Percentiles rank a stretch among this genome's conserved stretches.
Evolutionary conservation across 2,329 filamentous ascomycete species (phyloP).

Genomic region (Aspergillus sp.): DNA sequence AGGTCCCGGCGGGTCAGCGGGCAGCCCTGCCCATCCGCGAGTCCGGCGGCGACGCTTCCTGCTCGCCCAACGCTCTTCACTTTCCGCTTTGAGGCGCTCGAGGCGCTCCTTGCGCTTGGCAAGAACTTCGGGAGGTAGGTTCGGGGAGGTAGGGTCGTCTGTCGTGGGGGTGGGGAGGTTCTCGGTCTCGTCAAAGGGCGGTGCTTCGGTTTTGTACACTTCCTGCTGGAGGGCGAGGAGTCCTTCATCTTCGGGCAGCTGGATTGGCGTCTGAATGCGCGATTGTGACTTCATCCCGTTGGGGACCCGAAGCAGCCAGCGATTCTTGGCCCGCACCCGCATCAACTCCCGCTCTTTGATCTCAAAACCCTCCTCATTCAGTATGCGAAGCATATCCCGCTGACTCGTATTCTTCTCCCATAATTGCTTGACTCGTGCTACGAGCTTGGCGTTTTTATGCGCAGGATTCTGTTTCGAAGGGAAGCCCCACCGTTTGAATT

Average conservation of each 20-base stretch:
- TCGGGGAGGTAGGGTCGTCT: constrained; percentile 25
- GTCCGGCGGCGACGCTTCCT: constrained; percentile 69
- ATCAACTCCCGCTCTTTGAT: constrained; percentile 72
- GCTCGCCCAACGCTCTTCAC: constrained; percentile 62
- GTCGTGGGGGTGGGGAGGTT: constrained; percentile 25
- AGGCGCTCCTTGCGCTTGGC: constrained; percentile 58
- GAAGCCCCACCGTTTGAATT: constrained; percentile 78
- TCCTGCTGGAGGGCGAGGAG: constrained; percentile 43
- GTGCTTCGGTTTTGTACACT: constrained; percentile 35
- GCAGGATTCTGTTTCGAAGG: constrained; percentile 72
- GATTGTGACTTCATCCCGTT: constrained; percentile 57
- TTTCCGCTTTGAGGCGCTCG: constrained; percentile 59
- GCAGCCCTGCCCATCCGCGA: constrained; percentile 66
- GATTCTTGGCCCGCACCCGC: constrained; percentile 67
- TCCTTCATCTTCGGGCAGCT: constrained; percentile 38
- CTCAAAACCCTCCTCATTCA: constrained; percentile 71
- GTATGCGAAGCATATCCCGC: constrained; percentile 69
- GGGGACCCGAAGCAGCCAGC: constrained; percentile 65
- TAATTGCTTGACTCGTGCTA: constrained; percentile 70
- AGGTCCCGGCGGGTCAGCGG: constrained; percentile 67
- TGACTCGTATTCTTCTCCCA: constrained; percentile 75
- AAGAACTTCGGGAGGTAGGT: constrained; percentile 50
- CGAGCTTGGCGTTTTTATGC: constrained; percentile 67
- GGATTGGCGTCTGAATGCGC: constrained; percentile 27
- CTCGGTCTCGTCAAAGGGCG: constrained; percentile 30